These are phyloP conservation scores for Neophaeococcomyces mojaviensis DNA, from an alignment of 2,329 filamentous ascomycete species.

Conservation along the genomic window DNA sequence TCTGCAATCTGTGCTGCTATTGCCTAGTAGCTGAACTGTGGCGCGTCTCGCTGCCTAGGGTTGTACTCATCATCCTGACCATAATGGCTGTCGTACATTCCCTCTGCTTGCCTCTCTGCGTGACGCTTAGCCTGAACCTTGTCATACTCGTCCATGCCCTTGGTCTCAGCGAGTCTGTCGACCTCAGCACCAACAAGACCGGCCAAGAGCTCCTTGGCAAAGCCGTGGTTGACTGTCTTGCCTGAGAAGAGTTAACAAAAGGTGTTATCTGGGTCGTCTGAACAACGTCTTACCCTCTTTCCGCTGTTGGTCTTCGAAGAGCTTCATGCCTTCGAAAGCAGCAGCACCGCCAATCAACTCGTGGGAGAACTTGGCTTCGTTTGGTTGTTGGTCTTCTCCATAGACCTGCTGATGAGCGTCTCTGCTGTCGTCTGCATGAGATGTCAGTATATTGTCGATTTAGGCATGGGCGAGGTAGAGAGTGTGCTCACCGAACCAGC, in stretches of 20 bases:
- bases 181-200: slow-evolving; percentile 66
- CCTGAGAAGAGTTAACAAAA: slow-evolving; percentile 36
- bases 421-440: slow-evolving; percentile 41
- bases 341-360: slow-evolving; percentile 69
- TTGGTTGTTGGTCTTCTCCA: slow-evolving; percentile 30
- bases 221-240: slow-evolving; percentile 61
- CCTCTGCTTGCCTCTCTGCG: slow-evolving; percentile 50
- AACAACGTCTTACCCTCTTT: slow-evolving; percentile 48
- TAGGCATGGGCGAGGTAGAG: background rate
- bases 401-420: slow-evolving; percentile 51
- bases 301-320: slow-evolving; percentile 69
- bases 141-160: slow-evolving; percentile 55
- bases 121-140: slow-evolving; percentile 51
- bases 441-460: background rate
- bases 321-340: slow-evolving; percentile 72
- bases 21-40: too few species aligned
- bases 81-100: slow-evolving; percentile 58
- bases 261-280: background rate
- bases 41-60: slow-evolving; percentile 27
- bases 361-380: slow-evolving; percentile 61
- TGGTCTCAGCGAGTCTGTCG: slow-evolving; percentile 65
- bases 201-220: slow-evolving; percentile 68
- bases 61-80: slow-evolving; percentile 45
- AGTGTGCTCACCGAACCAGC: slow-evolving; percentile 22
- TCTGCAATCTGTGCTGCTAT: too few species aligned